phyloP scores from a whole-genome alignment of 2,329 filamentous ascomycete genomes.

The Alternaria tenuissima region DNA sequence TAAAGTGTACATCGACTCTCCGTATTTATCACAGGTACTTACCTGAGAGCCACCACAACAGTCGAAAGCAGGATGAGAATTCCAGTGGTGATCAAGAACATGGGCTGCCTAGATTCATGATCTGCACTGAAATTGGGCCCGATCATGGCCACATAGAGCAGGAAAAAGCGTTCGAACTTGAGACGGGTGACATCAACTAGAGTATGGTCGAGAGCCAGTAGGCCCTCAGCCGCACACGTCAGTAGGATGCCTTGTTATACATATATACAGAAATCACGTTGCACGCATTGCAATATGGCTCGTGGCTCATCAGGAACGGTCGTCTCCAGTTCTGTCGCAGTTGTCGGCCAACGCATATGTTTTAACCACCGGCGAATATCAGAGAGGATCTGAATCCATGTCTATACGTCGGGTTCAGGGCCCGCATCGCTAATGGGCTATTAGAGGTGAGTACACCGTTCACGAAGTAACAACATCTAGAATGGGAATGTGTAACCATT shows the following conservation, averaged over 20 bases:
- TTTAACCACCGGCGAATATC: not conserved
- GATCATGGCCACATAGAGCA: not conserved
- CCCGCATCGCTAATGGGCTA: not conserved
- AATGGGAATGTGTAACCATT: not conserved
- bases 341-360: not conserved
- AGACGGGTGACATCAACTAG: not conserved
- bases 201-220: not conserved
- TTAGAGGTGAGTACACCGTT: not conserved
- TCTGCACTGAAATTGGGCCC: conserved; percentile 1
- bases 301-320: not conserved
- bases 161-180: not conserved
- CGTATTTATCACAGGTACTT: too few species aligned
- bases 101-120: not conserved
- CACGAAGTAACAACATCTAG: not conserved
- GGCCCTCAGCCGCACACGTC: not conserved
- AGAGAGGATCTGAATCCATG: not conserved
- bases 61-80: not conserved
- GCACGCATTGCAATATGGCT: not conserved
- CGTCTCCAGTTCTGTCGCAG: not conserved
- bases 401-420: not conserved
- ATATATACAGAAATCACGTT: not conserved
- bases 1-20: too few species aligned
- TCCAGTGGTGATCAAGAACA: not conserved
- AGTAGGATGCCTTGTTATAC: not conserved
- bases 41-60: too few species aligned